phyloP scores from a whole-genome alignment of 148 eudicot genomes.

The Mesembryanthemum crystallinum region DNA sequence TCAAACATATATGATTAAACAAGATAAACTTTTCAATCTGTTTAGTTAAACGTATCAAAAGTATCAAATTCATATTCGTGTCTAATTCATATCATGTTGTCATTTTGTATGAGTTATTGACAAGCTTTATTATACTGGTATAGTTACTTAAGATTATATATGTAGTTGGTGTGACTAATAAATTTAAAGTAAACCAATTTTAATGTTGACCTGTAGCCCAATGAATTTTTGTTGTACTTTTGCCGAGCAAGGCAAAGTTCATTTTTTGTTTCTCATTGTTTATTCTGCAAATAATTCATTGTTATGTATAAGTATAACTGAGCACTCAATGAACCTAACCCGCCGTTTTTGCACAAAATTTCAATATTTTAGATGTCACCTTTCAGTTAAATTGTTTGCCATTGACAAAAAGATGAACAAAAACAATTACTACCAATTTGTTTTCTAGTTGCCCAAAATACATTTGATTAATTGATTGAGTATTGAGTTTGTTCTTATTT shows the following conservation, averaged over 20 bases:
- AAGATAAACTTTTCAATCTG: no score
- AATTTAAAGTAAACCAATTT: not conserved
- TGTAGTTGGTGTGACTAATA: no score
- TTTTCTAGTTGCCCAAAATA: not conserved
- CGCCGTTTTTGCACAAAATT: not conserved
- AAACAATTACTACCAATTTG: not conserved
- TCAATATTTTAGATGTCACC: not conserved
- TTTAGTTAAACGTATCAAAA: no score
- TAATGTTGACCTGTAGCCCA: conserved; percentile 27
- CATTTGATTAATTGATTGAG: no score
- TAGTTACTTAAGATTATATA: no score
- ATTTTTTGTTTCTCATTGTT: not conserved
- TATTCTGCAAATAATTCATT: conserved; percentile 12
- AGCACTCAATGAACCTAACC: conserved; percentile 20
- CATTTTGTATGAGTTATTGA: no score
- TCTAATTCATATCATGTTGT: no score
- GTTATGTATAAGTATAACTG: conserved; percentile 6
- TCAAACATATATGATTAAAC: no score
- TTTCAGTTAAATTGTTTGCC: not conserved
- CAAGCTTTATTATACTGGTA: no score
- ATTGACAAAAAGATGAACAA: not conserved
- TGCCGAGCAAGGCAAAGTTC: conserved; percentile 9
- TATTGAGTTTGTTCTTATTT: no score
- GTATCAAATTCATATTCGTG: no score
- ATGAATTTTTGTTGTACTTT: conserved; percentile 23